Evolutionary conservation across 148 eudicot species (phyloP).

Genomic region (Nepenthes gracilis): DNA sequence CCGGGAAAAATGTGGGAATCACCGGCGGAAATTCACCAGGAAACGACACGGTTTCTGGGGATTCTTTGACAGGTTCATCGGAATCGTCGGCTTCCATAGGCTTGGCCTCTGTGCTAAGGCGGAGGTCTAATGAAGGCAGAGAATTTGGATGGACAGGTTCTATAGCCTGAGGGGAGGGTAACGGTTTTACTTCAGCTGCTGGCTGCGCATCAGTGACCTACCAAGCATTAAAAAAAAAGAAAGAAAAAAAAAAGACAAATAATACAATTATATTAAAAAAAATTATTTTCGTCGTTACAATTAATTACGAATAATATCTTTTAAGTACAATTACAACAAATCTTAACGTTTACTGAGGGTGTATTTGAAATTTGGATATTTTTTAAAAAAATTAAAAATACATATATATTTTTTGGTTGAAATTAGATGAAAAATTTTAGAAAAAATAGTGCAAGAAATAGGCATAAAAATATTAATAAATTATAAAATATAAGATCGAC

Average conservation of each 20-base stretch:
- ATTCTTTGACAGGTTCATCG: slow-evolving; percentile 21
- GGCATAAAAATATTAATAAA: no score
- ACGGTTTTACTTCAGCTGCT: slow-evolving; percentile 36
- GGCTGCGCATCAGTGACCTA: slow-evolving; percentile 46
- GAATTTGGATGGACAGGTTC: slow-evolving; percentile 23
- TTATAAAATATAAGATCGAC: no score
- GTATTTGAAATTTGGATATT: no score
- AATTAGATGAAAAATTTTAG: no score
- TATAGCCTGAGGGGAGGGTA: slow-evolving; percentile 19
- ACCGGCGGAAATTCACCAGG: slow-evolving; percentile 17
- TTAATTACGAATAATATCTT: no score
- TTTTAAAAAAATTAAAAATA: no score
- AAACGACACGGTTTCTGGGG: slow-evolving; percentile 11
- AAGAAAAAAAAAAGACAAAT: neutral
- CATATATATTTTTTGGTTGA: no score
- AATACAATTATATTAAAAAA: slow-evolving; percentile 6
- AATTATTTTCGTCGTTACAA: neutral
- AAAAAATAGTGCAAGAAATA: no score
- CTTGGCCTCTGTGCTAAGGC: slow-evolving; percentile 51
- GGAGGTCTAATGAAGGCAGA: slow-evolving; percentile 55
- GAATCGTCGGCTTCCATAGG: slow-evolving; percentile 46
- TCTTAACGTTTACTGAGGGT: no score
- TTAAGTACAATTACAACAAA: no score
- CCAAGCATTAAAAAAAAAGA: no score
- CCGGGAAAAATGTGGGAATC: slow-evolving; percentile 39